Conservation (phyloP, 73 alveolate species). For the Paramecium octaurelia region DNA sequence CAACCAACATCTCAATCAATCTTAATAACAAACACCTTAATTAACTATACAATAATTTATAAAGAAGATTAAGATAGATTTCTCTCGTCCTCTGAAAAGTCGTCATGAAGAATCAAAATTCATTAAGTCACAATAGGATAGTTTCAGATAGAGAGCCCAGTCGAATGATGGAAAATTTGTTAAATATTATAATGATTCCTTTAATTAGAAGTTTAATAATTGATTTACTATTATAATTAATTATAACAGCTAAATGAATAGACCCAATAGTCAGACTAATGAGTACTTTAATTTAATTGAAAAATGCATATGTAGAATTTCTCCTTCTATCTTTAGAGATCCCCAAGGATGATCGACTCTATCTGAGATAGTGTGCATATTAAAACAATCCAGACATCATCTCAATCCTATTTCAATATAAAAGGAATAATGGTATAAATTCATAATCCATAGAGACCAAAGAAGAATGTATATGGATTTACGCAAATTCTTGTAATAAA, state of each 20-base stretch:
- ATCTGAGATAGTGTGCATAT: neutral
- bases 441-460: neutral
- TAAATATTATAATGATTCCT: neutral
- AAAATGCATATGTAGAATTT: constrained; percentile 16
- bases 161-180: constrained; percentile 9
- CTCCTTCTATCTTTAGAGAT: neutral
- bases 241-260: constrained; percentile 16
- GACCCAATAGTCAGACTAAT: neutral
- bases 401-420: neutral
- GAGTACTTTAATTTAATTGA: constrained; percentile 8
- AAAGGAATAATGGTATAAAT: constrained; percentile 16
- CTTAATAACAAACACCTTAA: neutral
- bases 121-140: neutral
- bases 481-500: neutral
- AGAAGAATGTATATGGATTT: neutral
- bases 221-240: constrained; percentile 3
- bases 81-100: neutral
- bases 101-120: neutral
- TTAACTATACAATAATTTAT: neutral
- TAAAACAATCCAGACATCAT: neutral
- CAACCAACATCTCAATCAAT: neutral
- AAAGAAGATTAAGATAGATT: neutral
- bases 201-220: neutral
- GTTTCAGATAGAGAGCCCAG: neutral
- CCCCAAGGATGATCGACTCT: constrained; percentile 18